phyloP scores from a whole-genome alignment of 2,329 filamentous ascomycete species.

The Rhynchosporium agropyri region DNA sequence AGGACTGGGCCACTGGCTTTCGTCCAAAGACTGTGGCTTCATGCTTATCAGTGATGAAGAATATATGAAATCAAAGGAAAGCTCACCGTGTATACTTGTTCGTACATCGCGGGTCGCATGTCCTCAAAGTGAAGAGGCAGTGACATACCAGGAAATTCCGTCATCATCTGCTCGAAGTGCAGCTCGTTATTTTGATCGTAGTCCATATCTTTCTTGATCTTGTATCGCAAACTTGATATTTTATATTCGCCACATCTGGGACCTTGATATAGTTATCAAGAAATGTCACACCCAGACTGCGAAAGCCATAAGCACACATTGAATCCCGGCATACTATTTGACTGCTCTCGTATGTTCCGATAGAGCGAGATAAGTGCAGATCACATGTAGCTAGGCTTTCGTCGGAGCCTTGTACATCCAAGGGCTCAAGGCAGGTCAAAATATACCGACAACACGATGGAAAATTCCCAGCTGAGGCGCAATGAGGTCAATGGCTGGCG shows the following conservation, averaged over 20 bases:
- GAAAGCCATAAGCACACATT: not conserved
- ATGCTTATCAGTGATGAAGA: not conserved
- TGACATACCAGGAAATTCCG: constrained; percentile 1
- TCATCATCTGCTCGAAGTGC: constrained; percentile 2
- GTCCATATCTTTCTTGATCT: not conserved
- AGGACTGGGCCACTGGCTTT: not conserved
- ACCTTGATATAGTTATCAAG: constrained; percentile 8
- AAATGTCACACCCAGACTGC: not conserved
- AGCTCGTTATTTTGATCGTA: constrained; percentile 1
- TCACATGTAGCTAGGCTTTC: not conserved
- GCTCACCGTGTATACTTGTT: constrained; percentile 5
- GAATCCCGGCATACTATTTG: not conserved
- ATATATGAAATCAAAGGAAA: not conserved
- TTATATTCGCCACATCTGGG: not conserved
- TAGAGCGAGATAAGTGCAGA: not conserved
- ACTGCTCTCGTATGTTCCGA: not conserved
- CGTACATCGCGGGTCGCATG: not conserved
- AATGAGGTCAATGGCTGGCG: not conserved
- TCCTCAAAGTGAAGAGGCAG: constrained; percentile 2
- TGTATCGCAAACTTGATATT: not conserved
- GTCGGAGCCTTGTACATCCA: constrained; percentile 5
- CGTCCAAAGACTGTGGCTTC: constrained; percentile 6
- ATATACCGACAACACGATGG: not conserved
- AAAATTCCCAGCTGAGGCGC: constrained; percentile 1
- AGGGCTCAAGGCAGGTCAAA: not conserved